Conservation (phyloP, 192 early-diverging fungal genomes). For the Rhizophlyctis rosea region DNA sequence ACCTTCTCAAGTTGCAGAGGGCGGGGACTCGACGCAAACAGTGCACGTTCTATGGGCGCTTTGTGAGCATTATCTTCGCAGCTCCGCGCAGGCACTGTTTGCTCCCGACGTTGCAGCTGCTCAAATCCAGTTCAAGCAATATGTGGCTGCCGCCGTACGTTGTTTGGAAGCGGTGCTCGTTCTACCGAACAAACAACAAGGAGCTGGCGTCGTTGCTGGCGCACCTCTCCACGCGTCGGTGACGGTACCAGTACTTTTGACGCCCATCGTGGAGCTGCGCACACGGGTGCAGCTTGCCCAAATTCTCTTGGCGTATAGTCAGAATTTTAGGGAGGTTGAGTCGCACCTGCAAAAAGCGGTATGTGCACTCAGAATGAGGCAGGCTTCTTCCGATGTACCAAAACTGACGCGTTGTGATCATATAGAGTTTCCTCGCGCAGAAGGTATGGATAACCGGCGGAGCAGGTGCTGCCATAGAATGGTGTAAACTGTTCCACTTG, state of each 20-base stretch:
- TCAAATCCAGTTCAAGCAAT: background rate
- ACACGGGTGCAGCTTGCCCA: slow-evolving; percentile 21
- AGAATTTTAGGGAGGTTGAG: slow-evolving; percentile 20
- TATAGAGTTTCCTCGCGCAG: slow-evolving; percentile 12
- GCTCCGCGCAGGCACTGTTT: background rate
- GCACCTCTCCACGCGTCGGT: too few species aligned
- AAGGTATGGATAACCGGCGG: background rate
- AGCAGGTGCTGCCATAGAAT: background rate
- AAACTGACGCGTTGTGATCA: background rate
- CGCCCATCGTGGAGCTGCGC: slow-evolving; percentile 16
- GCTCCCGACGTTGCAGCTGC: background rate
- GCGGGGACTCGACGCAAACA: too few species aligned
- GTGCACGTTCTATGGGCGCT: background rate
- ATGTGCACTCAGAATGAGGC: background rate
- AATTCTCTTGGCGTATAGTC: slow-evolving; percentile 12
- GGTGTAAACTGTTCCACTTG: background rate
- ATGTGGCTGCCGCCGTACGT: slow-evolving; percentile 16
- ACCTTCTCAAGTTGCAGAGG: too few species aligned
- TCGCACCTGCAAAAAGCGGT: slow-evolving; percentile 28
- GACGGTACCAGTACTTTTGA: too few species aligned
- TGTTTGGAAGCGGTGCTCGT: slow-evolving; percentile 23
- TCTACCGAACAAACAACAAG: background rate
- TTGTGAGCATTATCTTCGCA: background rate
- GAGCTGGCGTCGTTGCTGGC: too few species aligned
- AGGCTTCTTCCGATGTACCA: background rate